phyloP scores from a whole-genome alignment of 805 yeast species.

The Scheffersomyces ergatensis region DNA sequence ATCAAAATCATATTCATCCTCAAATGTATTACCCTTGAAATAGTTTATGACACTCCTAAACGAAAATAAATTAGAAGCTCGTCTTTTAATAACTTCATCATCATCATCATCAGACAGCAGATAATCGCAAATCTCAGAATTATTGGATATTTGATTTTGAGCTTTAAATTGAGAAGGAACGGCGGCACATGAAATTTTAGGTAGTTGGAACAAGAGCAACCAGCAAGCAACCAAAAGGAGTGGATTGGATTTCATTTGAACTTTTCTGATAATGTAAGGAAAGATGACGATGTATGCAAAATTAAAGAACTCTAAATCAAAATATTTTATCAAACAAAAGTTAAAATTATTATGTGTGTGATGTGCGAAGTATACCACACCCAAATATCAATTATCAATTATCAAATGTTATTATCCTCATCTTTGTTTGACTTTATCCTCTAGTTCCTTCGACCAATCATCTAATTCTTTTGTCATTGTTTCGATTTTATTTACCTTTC shows the following conservation, averaged over 20 bases:
- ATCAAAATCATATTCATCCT: constrained; percentile 1
- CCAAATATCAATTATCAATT: background rate
- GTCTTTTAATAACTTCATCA: background rate
- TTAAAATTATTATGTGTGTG: too few relatives aligned
- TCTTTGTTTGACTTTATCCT: constrained; percentile 30
- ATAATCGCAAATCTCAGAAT: background rate
- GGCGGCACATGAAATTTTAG: background rate
- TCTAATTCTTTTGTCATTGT: constrained; percentile 55
- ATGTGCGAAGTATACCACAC: too few relatives aligned
- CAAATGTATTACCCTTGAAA: background rate
- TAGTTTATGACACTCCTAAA: background rate
- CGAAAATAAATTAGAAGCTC: background rate
- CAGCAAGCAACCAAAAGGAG: background rate
- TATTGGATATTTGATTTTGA: background rate
- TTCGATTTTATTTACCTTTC: constrained; percentile 40
- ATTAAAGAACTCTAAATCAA: too few relatives aligned
- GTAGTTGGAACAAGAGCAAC: background rate
- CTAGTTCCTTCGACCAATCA: constrained; percentile 58
- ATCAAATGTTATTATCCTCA: background rate
- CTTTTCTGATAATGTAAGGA: too few relatives aligned
- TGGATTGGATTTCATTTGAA: background rate
- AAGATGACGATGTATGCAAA: too few relatives aligned
- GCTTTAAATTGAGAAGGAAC: background rate
- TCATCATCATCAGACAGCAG: background rate
- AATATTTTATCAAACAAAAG: too few relatives aligned